Base-by-base conservation (phyloP, 768 basidiomycete genomes). In the Cyclocybe aegerita region DNA sequence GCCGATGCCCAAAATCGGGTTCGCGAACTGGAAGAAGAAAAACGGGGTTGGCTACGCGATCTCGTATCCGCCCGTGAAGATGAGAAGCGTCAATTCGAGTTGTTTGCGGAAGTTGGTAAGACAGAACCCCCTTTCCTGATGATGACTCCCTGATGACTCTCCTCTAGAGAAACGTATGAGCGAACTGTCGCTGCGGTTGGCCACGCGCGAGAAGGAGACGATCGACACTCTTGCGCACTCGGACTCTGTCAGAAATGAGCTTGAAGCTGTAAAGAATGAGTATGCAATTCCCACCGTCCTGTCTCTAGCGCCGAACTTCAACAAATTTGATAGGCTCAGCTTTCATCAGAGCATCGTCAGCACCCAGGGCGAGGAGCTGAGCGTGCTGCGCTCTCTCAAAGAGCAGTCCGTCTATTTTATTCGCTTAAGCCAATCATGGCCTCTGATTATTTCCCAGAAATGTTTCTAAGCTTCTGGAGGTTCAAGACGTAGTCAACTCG, bases 11-110 rank as follows among this genome's bases (percentile, higher is more conserved):
- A 65, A 43, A 59, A 50, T 5, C 65, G 66, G 4, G 55, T 73
- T 14, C 61, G 58, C 9, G 73, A 73, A n/a, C 60, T 76, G 0
- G 74, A 75, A 52, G 52, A 49, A 2, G 67, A 66, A 42, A 70
- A 71, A 46, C 50, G 59, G 0, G 56, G 53, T 2, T 42, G 55
- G 16, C 46, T 67, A 39, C 23, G 55, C 6, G 49, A 65, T 33
- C 43, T 66, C 2, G 46, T 67, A 8, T 30, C 53, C 5, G 38
- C 54, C 3, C 41, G 49, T 32, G 35, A 55, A 31, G 60, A 59
- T 10, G 58, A 56, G 12, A 57, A 32, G 31, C 38, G 29, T 39
- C 60, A 55, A n/a, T 58, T 39, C 35, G 45, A 49, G 23, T 38
- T 50, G 14, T 36, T 54, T 15, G 48, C 41, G 9, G 23, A 40